Conservation (phyloP, 225 moss, liverwort and hornwort genomes). For the Climacium dendroides region DNA sequence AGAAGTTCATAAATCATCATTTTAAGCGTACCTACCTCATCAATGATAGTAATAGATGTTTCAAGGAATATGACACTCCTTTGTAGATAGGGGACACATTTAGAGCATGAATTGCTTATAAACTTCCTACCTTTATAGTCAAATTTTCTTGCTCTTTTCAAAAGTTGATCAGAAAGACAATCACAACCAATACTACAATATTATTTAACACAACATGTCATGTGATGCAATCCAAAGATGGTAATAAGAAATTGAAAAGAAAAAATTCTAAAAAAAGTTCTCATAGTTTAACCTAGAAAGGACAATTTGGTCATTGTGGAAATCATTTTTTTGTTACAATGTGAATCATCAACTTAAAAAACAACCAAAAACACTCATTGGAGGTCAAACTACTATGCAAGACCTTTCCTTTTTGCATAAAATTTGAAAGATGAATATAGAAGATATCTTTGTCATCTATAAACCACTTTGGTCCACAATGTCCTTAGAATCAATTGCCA, state of each 20-base stretch:
- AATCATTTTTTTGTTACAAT: not conserved
- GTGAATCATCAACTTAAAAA: not conserved
- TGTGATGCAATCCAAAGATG: not conserved
- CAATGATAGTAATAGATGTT: not conserved
- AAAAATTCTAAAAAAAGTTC: accelerated
- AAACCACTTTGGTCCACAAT: accelerated
- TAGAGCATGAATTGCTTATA: not conserved
- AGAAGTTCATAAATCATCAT: accelerated
- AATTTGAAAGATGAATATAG: not conserved
- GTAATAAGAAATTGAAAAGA: not conserved
- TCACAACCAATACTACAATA: no score
- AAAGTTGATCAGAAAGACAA: accelerated
- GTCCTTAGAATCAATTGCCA: no score
- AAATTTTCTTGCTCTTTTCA: not conserved
- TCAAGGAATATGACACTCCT: not conserved
- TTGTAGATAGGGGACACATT: not conserved
- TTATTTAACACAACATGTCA: no score
- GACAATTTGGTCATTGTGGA: accelerated
- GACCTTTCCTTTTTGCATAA: not conserved
- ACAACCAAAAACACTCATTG: not conserved
- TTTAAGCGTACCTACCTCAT: not conserved
- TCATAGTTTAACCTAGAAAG: accelerated
- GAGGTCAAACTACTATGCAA: not conserved
- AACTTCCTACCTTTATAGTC: not conserved
- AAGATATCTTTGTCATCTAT: not conserved